Percentiles rank a stretch among this genome's conserved stretches.
These are phyloP conservation scores for Scutellaria minor DNA, from an alignment of 257 asterid species.

Conservation along the genomic window DNA sequence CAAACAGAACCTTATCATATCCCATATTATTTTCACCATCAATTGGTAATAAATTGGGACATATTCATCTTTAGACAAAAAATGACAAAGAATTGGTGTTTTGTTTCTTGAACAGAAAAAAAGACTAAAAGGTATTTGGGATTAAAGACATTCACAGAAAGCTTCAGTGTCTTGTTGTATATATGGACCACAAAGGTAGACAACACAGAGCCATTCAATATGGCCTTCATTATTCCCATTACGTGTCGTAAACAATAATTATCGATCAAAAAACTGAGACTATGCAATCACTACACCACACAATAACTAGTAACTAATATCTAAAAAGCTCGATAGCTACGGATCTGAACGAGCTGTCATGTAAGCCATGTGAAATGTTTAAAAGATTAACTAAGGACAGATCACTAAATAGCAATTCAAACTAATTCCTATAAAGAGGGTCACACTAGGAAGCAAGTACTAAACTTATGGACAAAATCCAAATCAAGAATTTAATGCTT, in stretches of 20 bases:
- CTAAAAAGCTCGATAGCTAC: slow-evolving; percentile 1
- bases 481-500: slow-evolving; percentile 37
- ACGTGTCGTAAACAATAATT: background rate
- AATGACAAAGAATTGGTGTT: no score
- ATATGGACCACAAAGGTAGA: slow-evolving; percentile 42
- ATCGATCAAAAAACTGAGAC: background rate
- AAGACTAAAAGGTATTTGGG: no score
- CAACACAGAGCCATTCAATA: slow-evolving; percentile 37
- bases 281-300: background rate
- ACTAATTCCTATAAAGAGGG: slow-evolving; percentile 5
- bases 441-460: slow-evolving; percentile 25
- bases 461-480: slow-evolving; percentile 19
- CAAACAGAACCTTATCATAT: no score
- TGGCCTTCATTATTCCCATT: slow-evolving; percentile 34
- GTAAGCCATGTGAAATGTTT: slow-evolving; percentile 35
- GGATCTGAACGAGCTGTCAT: background rate
- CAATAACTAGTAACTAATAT: background rate
- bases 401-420: background rate
- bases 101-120: no score
- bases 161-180: slow-evolving; percentile 12
- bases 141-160: no score
- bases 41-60: no score
- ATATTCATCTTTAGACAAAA: no score
- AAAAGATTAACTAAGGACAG: background rate
- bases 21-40: no score